Evolutionary conservation across 129 eudicot genomes (phyloP), one percentile per base, ranked within the genome.

Genomic region (Flaveria robusta): DNA sequence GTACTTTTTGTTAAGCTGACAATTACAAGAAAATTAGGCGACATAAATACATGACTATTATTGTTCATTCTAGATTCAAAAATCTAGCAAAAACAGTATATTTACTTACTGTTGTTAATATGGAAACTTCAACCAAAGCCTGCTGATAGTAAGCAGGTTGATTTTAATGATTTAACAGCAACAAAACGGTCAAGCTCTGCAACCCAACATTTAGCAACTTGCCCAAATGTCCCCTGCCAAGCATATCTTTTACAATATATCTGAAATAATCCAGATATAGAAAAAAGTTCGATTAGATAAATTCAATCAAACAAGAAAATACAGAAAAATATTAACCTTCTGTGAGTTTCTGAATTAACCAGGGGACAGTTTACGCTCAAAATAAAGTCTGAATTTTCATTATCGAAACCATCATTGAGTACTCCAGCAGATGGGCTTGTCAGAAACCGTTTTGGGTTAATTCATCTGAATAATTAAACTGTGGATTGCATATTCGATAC

Each of bases 151-250:
- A 95, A 49, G 99, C 97, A 70, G 97, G 96, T 81, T 87, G 93
- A 72, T 95, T 95, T 95, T 95, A 5, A 95, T 95, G 47, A 95
- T 70, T 95, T 95, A 34, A 95, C 96, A 18, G 97, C 99, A 78
- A 91, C 87, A 85, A 91, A 95, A 83, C 96, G 86, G 64, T 85
- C 86, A 51, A 90, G 82, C 79, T 95, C 97, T 5, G 97, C 81
- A 45, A 89, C 92, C 99, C 96, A 95, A 72, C 99, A 95, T 84
- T 95, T 95, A 19, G 96, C 97, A 86, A 95, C 99, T 84, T 95
- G 99, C 73, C 99, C 99, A 81, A 95, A 95, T 9, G 99, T 95
- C 78, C 99, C 99, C 74, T 91, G 99, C 78, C 99, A 77, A 95
- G 99, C 58, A 91, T 88, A 64, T 95, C 99, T 78, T 95, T 95